Percentiles rank a stretch among this genome's conserved stretches.
These are phyloP conservation scores for Penicillium waksmanii DNA, from an alignment of 495 filamentous ascomycete genomes.

Conservation along the genomic window DNA sequence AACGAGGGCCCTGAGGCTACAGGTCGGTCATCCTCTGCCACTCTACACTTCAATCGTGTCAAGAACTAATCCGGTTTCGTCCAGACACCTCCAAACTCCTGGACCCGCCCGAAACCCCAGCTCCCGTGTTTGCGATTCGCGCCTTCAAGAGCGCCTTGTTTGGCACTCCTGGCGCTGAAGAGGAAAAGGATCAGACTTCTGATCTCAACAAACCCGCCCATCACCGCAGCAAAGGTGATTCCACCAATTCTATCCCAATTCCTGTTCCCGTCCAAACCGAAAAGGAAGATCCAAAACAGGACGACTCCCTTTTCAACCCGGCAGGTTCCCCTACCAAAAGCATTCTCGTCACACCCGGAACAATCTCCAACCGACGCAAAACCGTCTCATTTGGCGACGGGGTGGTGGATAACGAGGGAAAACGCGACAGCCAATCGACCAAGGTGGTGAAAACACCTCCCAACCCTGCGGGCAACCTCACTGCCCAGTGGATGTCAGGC, in stretches of 20 bases:
- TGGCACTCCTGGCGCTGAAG: slow-evolving; percentile 71
- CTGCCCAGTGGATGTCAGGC: slow-evolving; percentile 64
- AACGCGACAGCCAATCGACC: slow-evolving; percentile 38
- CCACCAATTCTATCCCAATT: slow-evolving; percentile 21
- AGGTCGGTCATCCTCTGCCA: slow-evolving; percentile 19
- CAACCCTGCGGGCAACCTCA: slow-evolving; percentile 60
- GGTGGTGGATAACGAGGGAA: slow-evolving; percentile 63
- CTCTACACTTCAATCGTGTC: slow-evolving; percentile 13
- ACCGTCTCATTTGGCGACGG: slow-evolving; percentile 86
- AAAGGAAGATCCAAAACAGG: slow-evolving; percentile 32
- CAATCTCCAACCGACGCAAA: slow-evolving; percentile 75
- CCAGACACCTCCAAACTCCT: slow-evolving; percentile 42
- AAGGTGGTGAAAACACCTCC: slow-evolving; percentile 38
- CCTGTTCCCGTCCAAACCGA: slow-evolving; percentile 23
- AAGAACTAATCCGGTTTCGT: background rate
- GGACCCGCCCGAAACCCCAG: slow-evolving; percentile 88
- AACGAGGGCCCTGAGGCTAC: slow-evolving; percentile 42
- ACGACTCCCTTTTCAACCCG: slow-evolving; percentile 36
- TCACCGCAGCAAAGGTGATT: slow-evolving; percentile 29
- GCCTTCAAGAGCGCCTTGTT: slow-evolving; percentile 91
- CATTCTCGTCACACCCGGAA: slow-evolving; percentile 90
- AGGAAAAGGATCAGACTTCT: slow-evolving; percentile 31
- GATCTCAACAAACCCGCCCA: slow-evolving; percentile 12
- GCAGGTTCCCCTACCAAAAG: slow-evolving; percentile 69
- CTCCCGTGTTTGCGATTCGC: slow-evolving; percentile 89